Conservation (phyloP, 495 filamentous ascomycete species). For the Chaetomidium leptoderma region DNA sequence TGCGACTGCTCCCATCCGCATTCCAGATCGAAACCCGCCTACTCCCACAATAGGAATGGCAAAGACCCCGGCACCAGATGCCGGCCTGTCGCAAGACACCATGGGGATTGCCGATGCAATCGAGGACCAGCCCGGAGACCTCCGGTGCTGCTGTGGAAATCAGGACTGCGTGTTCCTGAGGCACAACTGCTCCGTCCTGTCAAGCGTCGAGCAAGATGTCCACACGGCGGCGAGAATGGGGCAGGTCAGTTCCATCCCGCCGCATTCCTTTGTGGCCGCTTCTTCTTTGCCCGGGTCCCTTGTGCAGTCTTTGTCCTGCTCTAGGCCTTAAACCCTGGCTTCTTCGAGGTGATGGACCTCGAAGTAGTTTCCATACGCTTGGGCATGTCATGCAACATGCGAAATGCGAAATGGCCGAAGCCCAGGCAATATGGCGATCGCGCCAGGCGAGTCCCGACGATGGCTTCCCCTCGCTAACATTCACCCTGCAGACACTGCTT, state of each 20-base stretch:
- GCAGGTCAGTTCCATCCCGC: slow-evolving; percentile 57
- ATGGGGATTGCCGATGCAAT: slow-evolving; percentile 19
- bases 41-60: slow-evolving; percentile 27
- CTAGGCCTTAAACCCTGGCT: not conserved
- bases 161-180: slow-evolving; percentile 72
- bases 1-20: slow-evolving; percentile 13
- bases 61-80: slow-evolving; percentile 9
- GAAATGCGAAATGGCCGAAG: slow-evolving; percentile 15
- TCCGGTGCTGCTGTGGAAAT: slow-evolving; percentile 78
- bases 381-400: not conserved
- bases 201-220: slow-evolving; percentile 80
- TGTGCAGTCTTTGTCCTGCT: slow-evolving; percentile 7
- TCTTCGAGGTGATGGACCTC: not conserved
- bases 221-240: slow-evolving; percentile 78
- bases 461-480: slow-evolving; percentile 27
- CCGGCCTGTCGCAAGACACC: slow-evolving; percentile 9
- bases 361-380: not conserved
- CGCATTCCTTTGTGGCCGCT: slow-evolving; percentile 19
- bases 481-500: slow-evolving; percentile 78
- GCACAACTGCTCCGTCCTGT: slow-evolving; percentile 71
- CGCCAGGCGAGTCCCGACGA: slow-evolving; percentile 15
- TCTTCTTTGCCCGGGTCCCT: slow-evolving; percentile 10
- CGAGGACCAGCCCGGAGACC: slow-evolving; percentile 15
- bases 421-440: slow-evolving; percentile 4
- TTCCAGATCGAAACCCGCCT: slow-evolving; percentile 9